These are phyloP conservation scores for Mycena galopus DNA, from an alignment of 768 basidiomycete genomes.

Conservation along the genomic window DNA sequence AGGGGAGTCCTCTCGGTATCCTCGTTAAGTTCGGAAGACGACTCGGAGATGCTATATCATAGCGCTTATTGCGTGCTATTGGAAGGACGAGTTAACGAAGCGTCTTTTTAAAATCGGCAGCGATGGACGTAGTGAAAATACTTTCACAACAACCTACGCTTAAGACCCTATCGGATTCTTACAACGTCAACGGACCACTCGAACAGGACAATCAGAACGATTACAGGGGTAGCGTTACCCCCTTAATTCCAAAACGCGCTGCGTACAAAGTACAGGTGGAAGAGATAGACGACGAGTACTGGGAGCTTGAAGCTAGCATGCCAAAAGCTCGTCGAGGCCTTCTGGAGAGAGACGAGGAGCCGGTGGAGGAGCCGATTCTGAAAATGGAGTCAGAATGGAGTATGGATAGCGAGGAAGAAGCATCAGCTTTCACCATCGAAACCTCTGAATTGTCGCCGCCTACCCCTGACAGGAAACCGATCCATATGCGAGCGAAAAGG, in stretches of 20 bases:
- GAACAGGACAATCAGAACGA: not conserved
- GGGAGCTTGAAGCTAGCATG: not conserved
- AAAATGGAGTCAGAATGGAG: not conserved
- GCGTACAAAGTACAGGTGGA: not conserved
- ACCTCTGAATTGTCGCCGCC: no score
- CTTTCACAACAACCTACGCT: not conserved
- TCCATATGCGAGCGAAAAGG: not conserved
- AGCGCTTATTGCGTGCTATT: not conserved
- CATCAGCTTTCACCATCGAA: no score
- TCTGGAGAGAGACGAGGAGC: not conserved
- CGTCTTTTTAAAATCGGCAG: not conserved
- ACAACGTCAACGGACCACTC: no score
- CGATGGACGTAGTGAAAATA: not conserved
- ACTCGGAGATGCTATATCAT: not conserved
- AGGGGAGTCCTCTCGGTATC: not conserved
- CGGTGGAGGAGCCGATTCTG: not conserved
- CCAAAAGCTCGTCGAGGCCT: not conserved
- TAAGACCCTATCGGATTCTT: not conserved
- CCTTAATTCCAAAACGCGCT: no score
- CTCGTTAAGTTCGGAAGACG: not conserved
- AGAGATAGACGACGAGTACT: not conserved
- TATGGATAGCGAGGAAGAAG: no score
- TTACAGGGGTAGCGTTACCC: no score
- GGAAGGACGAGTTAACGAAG: not conserved
- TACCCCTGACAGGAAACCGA: no score